A percentile compares a stretch with the other conserved stretches of the same genome.
phyloP scores from a whole-genome alignment of 257 asterid species.

The Rhazya stricta region DNA sequence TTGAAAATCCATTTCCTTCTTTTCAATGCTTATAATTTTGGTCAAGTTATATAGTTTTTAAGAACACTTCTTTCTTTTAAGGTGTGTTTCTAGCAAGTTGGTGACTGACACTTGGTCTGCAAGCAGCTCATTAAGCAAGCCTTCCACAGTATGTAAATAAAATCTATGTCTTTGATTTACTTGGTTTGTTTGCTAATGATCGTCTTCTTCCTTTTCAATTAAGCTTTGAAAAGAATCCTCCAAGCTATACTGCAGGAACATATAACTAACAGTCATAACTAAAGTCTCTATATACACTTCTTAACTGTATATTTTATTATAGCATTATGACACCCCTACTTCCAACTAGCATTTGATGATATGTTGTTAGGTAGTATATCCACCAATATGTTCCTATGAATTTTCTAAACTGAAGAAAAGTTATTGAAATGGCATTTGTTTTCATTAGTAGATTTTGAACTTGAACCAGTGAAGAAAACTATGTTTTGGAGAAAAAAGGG shows the following conservation, averaged over 20 bases:
- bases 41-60: neutral
- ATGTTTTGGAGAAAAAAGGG: neutral
- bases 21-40: neutral
- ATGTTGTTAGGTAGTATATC: neutral
- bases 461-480: neutral
- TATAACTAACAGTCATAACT: neutral
- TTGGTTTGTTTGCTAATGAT: neutral
- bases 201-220: neutral
- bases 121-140: constrained; percentile 37
- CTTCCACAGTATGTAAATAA: constrained; percentile 43
- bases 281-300: neutral
- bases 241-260: neutral
- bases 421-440: neutral
- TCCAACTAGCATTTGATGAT: neutral
- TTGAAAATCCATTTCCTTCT: neutral
- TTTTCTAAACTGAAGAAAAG: neutral
- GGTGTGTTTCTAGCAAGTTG: constrained; percentile 32
- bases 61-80: neutral
- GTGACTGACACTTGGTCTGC: constrained; percentile 31
- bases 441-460: neutral
- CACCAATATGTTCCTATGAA: neutral
- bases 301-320: neutral
- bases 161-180: neutral
- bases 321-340: neutral
- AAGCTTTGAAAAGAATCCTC: neutral